Conservation (phyloP, 192 early-diverging fungal genomes). For the Jimgerdemannia lactiflua region DNA sequence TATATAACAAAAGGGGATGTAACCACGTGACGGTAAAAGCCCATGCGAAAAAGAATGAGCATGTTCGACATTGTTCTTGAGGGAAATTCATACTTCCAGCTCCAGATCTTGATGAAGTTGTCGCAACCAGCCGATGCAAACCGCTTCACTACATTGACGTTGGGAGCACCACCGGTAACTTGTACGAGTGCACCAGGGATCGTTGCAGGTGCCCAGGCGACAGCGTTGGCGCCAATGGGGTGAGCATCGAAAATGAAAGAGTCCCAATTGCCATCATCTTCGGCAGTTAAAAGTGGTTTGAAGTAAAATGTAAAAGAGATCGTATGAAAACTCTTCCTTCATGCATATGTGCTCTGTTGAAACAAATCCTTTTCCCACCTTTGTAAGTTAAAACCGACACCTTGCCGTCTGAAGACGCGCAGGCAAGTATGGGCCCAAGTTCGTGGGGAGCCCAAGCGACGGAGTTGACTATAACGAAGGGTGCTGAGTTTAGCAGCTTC, state of each 20-base stretch:
- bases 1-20: conserved; percentile 6
- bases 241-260: conserved; percentile 78
- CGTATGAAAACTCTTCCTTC: neutral
- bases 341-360: neutral
- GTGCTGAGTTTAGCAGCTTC: too few species aligned
- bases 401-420: conserved; percentile 94
- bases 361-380: conserved; percentile 42
- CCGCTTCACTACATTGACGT: conserved; percentile 62
- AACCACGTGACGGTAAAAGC: neutral
- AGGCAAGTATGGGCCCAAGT: conserved; percentile 86
- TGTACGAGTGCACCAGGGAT: conserved; percentile 71
- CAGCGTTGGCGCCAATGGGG: conserved; percentile 87
- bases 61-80: conserved; percentile 2
- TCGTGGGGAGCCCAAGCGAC: conserved; percentile 98
- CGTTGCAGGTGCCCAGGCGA: conserved; percentile 93
- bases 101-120: conserved; percentile 96
- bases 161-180: conserved; percentile 51
- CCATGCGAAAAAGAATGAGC: neutral
- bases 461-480: conserved; percentile 74
- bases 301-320: neutral
- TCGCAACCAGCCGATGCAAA: conserved; percentile 96
- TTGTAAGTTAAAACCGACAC: conserved; percentile 92
- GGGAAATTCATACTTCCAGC: conserved; percentile 41
- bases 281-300: neutral
- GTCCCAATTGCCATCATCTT: conserved; percentile 90